Base-by-base conservation (phyloP, 2,329 filamentous ascomycete genomes). In the Phaeoacremonium minimum region DNA sequence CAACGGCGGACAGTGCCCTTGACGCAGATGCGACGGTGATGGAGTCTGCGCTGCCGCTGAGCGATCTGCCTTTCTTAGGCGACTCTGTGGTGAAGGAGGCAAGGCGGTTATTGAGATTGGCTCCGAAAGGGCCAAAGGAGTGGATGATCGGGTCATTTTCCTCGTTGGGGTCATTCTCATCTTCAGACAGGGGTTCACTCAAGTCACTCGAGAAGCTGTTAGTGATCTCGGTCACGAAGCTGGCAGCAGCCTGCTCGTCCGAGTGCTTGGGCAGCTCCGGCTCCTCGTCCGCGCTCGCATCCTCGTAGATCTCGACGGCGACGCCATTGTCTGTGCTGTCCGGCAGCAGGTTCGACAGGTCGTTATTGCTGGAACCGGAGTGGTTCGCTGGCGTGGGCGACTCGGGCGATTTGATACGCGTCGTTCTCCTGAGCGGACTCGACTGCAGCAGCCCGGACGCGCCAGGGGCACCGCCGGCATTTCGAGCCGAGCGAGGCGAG, bases 81-180 rank as follows among this genome's bases (percentile, higher is more conserved):
- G 86, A 87, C 33, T 68, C 70, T 5, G 86, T 75, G 33, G 73
- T 75, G 66, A 96, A 85, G 3, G 85, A 87, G 15, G 87, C 85
- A 58, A 96, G 75, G 17, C 87, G 82, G 43, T 79, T 78, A n/a
- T 91, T 80, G 26, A 95, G 72, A 55, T 95, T 87, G 36, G 86
- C 85, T 29, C 88, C 89, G 53, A 87, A 95, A 1, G 89, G 88
- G 13, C 89, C 90, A 48, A 96, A 96, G 0, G 90, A 95, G 60
- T 93, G 87, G 14, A 96, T 71, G 37, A 95, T 81, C 4, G 90
- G 90, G 49, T 97, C 93, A 46, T 96, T 96, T 62, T 97, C 91
- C 66, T 96, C 90, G 49, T 91, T 85, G 1, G 86, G 83, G 45
- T 95, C 80, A 34, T 87, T 83, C 14, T 89, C 64, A 11, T 64